Conservation (phyloP, 257 asterid genomes). For the Solanum gracilifrons region DNA sequence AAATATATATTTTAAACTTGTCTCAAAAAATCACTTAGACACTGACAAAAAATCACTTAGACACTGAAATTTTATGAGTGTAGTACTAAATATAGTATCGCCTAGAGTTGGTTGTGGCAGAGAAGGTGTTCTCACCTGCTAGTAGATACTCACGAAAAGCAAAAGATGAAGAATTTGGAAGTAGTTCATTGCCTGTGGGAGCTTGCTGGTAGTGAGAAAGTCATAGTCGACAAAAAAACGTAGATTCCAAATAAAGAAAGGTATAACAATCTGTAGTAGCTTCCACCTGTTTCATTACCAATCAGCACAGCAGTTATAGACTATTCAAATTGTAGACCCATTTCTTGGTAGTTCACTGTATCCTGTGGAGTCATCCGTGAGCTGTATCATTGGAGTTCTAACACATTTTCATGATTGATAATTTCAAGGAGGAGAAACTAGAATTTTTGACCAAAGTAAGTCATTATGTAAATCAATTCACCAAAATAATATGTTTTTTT, state of each 20-base stretch:
- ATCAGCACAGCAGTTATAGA: not conserved
- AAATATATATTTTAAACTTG: not conserved
- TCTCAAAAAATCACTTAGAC: not conserved
- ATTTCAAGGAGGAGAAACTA: slow-evolving; percentile 66
- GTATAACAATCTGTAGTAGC: not conserved
- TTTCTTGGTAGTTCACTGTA: not conserved
- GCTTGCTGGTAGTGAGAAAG: not conserved
- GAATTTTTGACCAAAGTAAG: no score
- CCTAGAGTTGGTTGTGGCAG: not conserved
- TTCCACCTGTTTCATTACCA: not conserved
- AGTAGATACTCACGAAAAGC: not conserved
- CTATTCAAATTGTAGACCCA: not conserved
- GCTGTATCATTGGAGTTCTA: not conserved
- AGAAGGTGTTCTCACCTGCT: not conserved
- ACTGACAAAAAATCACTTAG: not conserved
- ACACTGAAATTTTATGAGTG: not conserved
- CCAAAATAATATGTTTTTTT: no score
- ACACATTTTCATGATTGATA: slow-evolving; percentile 1
- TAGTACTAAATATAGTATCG: not conserved
- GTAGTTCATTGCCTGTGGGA: not conserved
- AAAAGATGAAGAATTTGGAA: not conserved
- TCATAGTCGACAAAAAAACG: not conserved
- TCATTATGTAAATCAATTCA: no score
- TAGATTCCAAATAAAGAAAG: not conserved
- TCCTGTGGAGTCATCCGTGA: not conserved